phyloP scores from a whole-genome alignment of 371 early-diverging fungal species.

The Mortierella polycephala region DNA sequence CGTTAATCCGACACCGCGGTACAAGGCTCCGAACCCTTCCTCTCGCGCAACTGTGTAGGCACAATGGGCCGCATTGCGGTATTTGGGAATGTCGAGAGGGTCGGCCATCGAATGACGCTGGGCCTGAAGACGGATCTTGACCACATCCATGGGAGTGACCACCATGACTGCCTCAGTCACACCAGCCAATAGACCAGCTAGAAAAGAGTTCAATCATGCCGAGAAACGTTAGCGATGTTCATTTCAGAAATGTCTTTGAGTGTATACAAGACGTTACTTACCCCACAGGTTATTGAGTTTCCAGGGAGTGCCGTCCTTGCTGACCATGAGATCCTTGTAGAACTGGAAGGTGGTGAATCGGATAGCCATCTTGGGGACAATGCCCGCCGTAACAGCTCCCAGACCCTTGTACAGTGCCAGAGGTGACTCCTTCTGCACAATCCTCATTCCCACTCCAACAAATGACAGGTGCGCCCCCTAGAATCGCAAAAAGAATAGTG shows the following conservation, averaged over 20 bases:
- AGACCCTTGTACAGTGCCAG: slow-evolving; percentile 97
- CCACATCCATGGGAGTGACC: slow-evolving; percentile 98
- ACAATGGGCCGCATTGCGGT: slow-evolving; percentile 94
- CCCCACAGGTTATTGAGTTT: slow-evolving; percentile 10
- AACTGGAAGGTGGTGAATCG: slow-evolving; percentile 96
- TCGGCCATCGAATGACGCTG: slow-evolving; percentile 96
- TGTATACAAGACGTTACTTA: background rate
- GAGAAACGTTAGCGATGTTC: slow-evolving; percentile 3
- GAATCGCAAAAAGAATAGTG: background rate
- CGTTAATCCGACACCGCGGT: slow-evolving; percentile 95
- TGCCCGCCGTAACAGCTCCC: slow-evolving; percentile 97
- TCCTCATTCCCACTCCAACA: slow-evolving; percentile 84
- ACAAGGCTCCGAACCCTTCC: slow-evolving; percentile 92
- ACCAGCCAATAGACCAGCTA: slow-evolving; percentile 96
- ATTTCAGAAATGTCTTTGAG: background rate
- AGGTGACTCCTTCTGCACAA: slow-evolving; percentile 89
- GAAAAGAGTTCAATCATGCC: background rate
- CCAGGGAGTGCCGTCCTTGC: background rate
- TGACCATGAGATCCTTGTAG: slow-evolving; percentile 71
- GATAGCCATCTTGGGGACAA: slow-evolving; percentile 99
- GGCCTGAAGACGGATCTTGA: slow-evolving; percentile 97
- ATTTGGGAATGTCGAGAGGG: slow-evolving; percentile 96
- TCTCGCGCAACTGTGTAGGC: slow-evolving; percentile 93
- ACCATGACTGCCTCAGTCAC: slow-evolving; percentile 95
- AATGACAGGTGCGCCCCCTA: slow-evolving; percentile 70